A percentile compares a stretch with the other conserved stretches of the same genome.
phyloP scores from a whole-genome alignment of 2,329 filamentous ascomycete species.

The Fusarium goolgardi region DNA sequence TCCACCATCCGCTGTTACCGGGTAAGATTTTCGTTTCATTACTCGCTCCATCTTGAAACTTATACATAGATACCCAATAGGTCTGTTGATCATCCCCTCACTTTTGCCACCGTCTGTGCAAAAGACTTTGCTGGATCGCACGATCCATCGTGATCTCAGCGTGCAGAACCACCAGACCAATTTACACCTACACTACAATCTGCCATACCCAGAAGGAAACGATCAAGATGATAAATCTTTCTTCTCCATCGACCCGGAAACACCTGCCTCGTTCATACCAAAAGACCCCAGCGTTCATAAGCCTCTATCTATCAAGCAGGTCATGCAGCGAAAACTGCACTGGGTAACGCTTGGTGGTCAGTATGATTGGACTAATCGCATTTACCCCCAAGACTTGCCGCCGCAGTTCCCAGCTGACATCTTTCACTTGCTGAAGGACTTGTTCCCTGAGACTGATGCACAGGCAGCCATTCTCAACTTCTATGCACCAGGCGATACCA shows the following conservation, averaged over 20 bases:
- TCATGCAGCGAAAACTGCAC: slow-evolving; percentile 83
- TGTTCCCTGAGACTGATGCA: slow-evolving; percentile 82
- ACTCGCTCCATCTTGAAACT: neutral
- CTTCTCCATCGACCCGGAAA: slow-evolving; percentile 63
- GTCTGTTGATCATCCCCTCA: slow-evolving; percentile 80
- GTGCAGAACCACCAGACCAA: slow-evolving; percentile 85
- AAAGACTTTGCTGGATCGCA: slow-evolving; percentile 72
- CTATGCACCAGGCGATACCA: slow-evolving; percentile 88
- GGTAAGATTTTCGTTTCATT: slow-evolving; percentile 59
- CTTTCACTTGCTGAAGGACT: slow-evolving; percentile 69
- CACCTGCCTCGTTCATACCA: slow-evolving; percentile 69
- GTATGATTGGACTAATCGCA: slow-evolving; percentile 93
- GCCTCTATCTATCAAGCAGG: slow-evolving; percentile 73
- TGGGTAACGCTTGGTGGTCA: slow-evolving; percentile 97
- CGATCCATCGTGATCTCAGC: slow-evolving; percentile 82
- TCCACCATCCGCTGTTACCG: slow-evolving; percentile 74
- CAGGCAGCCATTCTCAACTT: slow-evolving; percentile 96
- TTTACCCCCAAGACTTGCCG: slow-evolving; percentile 76
- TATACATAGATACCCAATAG: slow-evolving; percentile 57
- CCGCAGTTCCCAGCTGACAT: slow-evolving; percentile 82
- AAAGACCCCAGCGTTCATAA: slow-evolving; percentile 81
- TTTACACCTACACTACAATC: slow-evolving; percentile 82
- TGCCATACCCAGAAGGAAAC: slow-evolving; percentile 66
- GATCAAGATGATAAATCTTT: slow-evolving; percentile 58
- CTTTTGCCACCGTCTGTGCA: slow-evolving; percentile 79